A percentile compares a stretch with the other conserved stretches of the same genome.
Evolutionary conservation across 2,329 filamentous ascomycete species (phyloP).

Genomic region (Claviceps sp.): DNA sequence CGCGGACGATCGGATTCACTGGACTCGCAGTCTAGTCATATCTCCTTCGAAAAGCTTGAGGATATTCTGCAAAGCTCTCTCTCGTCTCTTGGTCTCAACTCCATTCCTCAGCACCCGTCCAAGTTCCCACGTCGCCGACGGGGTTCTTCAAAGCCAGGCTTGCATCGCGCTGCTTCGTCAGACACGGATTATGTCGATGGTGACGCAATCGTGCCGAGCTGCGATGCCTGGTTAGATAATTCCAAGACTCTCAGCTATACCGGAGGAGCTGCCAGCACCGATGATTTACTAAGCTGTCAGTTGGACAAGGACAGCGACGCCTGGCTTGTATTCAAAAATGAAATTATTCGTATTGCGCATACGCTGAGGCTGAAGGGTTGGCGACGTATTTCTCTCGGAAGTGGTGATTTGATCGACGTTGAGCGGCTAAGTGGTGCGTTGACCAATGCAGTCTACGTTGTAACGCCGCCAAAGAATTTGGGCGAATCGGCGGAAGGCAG

Average conservation of each 20-base stretch:
- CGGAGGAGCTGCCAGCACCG: constrained; percentile 30
- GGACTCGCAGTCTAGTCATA: constrained; percentile 52
- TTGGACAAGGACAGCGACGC: constrained; percentile 57
- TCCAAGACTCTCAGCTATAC: constrained; percentile 73
- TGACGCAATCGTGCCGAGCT: constrained; percentile 72
- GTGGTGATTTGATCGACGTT: constrained; percentile 54
- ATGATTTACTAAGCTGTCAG: constrained; percentile 28
- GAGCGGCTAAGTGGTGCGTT: constrained; percentile 77
- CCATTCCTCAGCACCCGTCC: constrained; percentile 29
- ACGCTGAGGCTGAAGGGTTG: constrained; percentile 85
- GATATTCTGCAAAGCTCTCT: constrained; percentile 61
- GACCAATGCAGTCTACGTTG: constrained; percentile 94
- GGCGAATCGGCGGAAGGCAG: constrained; percentile 22
- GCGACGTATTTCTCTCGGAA: constrained; percentile 65
- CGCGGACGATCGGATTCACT: constrained; percentile 39
- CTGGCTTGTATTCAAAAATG: constrained; percentile 81
- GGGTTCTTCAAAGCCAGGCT: constrained; percentile 19
- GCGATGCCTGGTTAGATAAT: constrained; percentile 78
- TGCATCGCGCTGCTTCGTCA: constrained; percentile 47
- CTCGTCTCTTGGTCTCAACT: constrained; percentile 35
- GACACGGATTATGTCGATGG: constrained; percentile 77
- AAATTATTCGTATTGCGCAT: constrained; percentile 80
- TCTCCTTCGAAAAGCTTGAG: constrained; percentile 70
- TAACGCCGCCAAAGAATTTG: constrained; percentile 62
- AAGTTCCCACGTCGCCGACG: constrained; percentile 29